These are phyloP conservation scores for Debaryomyces sp. DNA, from an alignment of 1,139 yeast genomes.

Conservation along the genomic window DNA sequence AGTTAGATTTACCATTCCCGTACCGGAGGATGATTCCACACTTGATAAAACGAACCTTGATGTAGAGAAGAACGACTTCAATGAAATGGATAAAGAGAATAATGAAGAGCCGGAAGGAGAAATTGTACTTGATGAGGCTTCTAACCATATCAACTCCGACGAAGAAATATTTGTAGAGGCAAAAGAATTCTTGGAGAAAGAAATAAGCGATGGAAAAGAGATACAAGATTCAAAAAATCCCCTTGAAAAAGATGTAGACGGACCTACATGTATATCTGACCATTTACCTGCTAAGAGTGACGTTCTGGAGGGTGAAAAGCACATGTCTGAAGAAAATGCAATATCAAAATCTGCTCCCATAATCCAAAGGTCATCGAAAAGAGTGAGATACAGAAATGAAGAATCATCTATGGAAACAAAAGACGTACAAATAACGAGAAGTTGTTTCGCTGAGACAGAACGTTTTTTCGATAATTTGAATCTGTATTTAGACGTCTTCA, in stretches of 20 bases:
- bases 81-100: background rate
- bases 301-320: slow-evolving; percentile 23
- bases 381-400: slow-evolving; percentile 32
- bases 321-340: slow-evolving; percentile 12
- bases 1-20: slow-evolving; percentile 25
- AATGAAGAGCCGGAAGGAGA: background rate
- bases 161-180: slow-evolving; percentile 8
- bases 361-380: slow-evolving; percentile 40
- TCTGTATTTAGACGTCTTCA: slow-evolving; percentile 14
- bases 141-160: slow-evolving; percentile 7
- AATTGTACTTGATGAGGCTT: slow-evolving; percentile 3
- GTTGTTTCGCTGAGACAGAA: slow-evolving; percentile 29
- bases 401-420: slow-evolving; percentile 18
- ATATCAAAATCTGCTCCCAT: slow-evolving; percentile 4
- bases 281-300: background rate
- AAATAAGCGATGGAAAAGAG: slow-evolving; percentile 27
- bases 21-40: background rate
- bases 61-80: background rate
- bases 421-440: slow-evolving; percentile 22
- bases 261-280: background rate
- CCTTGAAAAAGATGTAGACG: background rate
- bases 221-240: slow-evolving; percentile 32
- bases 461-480: slow-evolving; percentile 25
- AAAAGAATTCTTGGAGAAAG: slow-evolving; percentile 3
- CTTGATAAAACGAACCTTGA: too few relatives aligned